These are phyloP conservation scores for Suillus sp. DNA, from an alignment of 768 basidiomycete species.

Conservation along the genomic window DNA sequence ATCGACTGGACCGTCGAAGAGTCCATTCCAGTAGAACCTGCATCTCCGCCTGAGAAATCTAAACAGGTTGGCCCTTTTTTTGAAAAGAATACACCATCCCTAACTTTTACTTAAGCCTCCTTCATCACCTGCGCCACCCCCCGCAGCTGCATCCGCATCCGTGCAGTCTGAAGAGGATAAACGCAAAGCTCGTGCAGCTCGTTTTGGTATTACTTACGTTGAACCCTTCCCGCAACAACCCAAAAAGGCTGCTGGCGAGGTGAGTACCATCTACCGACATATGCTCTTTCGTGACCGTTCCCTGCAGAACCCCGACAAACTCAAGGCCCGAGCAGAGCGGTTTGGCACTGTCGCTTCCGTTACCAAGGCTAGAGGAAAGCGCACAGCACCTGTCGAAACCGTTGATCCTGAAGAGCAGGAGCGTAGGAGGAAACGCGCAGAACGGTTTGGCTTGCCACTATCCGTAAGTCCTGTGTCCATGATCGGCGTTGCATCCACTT, in stretches of 20 bases:
- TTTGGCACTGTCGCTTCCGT: slow-evolving; percentile 44
- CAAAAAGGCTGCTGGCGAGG: slow-evolving; percentile 24
- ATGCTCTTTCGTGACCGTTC: slow-evolving; percentile 1
- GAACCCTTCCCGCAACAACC: slow-evolving; percentile 33
- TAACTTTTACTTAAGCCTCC: slow-evolving; percentile 11
- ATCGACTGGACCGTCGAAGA: slow-evolving; percentile 47
- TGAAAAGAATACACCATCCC: background rate
- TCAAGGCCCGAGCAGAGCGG: slow-evolving; percentile 54
- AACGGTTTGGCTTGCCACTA: slow-evolving; percentile 51
- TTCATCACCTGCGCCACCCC: slow-evolving; percentile 9
- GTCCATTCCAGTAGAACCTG: slow-evolving; percentile 18
- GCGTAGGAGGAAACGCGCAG: slow-evolving; percentile 61
- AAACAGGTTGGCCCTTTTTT: slow-evolving; percentile 7
- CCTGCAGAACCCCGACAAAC: slow-evolving; percentile 49
- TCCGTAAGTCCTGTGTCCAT: background rate
- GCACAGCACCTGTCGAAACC: slow-evolving; percentile 39
- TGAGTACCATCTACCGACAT: background rate
- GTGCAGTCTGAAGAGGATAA: slow-evolving; percentile 49
- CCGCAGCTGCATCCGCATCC: background rate
- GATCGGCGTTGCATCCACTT: background rate
- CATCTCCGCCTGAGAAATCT: slow-evolving; percentile 7
- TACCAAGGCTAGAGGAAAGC: slow-evolving; percentile 29
- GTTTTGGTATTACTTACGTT: slow-evolving; percentile 71
- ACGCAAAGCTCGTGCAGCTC: slow-evolving; percentile 61
- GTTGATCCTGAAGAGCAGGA: slow-evolving; percentile 62